A percentile compares a stretch with the other conserved stretches of the same genome.
These are phyloP conservation scores for Seminavis robusta DNA, from an alignment of 108 stramenopile species.

Conservation along the genomic window DNA sequence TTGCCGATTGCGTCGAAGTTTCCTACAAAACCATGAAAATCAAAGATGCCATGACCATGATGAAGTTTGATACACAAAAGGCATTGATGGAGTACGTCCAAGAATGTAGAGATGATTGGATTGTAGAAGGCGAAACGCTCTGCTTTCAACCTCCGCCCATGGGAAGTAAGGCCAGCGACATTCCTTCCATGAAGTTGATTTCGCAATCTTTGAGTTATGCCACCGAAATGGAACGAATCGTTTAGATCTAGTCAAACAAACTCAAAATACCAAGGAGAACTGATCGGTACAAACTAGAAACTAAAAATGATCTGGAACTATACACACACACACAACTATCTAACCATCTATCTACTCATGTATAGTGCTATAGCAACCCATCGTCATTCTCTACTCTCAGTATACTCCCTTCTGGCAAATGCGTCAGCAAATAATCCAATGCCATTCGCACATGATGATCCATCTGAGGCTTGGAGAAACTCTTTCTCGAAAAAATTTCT, in stretches of 20 bases:
- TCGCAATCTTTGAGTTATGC: conserved; percentile 82
- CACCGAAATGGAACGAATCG: conserved; percentile 89
- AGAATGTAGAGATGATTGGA: conserved; percentile 83
- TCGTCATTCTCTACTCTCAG: conserved; percentile 70
- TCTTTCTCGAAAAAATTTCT: conserved; percentile 8
- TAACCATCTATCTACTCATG: no score
- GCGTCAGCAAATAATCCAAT: conserved; percentile 66
- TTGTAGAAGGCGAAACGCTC: conserved; percentile 52
- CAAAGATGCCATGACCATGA: conserved; percentile 67
- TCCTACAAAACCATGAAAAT: conserved; percentile 65
- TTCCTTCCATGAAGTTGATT: conserved; percentile 81
- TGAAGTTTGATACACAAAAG: conserved; percentile 65
- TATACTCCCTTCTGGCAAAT: conserved; percentile 69
- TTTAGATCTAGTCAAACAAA: conserved; percentile 36
- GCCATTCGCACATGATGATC: conserved; percentile 64
- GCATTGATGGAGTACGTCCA: conserved; percentile 72
- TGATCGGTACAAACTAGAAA: no score
- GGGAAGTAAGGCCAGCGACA: conserved; percentile 63
- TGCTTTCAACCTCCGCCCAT: conserved; percentile 60
- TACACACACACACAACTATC: no score
- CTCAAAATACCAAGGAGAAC: no score
- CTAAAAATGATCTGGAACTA: no score
- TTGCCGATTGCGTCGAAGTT: conserved; percentile 88
- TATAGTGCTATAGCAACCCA: conserved; percentile 16
- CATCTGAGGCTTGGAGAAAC: conserved; percentile 47